These are phyloP conservation scores for Lathyrus sativus DNA, from an alignment of 306 rosid genomes.

Conservation along the genomic window DNA sequence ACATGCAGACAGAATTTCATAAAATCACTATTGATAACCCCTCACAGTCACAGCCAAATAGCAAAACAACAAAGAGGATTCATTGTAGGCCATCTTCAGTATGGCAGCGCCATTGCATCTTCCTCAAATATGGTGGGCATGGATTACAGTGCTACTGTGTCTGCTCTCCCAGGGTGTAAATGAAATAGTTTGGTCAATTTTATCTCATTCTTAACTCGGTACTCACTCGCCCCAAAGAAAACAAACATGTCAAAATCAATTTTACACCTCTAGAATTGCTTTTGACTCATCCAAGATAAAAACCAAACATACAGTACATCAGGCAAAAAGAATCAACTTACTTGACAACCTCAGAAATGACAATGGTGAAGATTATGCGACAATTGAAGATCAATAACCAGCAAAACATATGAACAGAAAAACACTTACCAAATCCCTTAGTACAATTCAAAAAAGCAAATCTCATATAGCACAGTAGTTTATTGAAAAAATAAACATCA, in stretches of 20 bases:
- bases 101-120: neutral
- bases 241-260: no score
- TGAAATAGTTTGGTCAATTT: neutral
- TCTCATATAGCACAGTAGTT: neutral
- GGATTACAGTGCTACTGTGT: neutral
- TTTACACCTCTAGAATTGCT: no score
- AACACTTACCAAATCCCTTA: neutral
- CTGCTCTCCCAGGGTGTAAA: neutral
- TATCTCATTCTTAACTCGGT: neutral
- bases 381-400: neutral
- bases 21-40: neutral
- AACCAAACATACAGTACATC: neutral
- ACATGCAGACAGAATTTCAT: neutral
- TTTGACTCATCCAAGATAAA: no score
- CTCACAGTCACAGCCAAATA: constrained; percentile 3
- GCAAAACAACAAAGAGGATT: neutral
- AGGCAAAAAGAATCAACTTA: neutral
- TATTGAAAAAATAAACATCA: constrained; percentile 14
- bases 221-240: neutral
- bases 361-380: neutral
- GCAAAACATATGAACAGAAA: neutral
- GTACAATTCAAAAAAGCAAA: constrained; percentile 22
- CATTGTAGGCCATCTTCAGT: neutral
- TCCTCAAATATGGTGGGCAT: neutral
- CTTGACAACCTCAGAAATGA: neutral